phyloP scores from a whole-genome alignment of 257 asterid species.

The Primulina huaijiensis region DNA sequence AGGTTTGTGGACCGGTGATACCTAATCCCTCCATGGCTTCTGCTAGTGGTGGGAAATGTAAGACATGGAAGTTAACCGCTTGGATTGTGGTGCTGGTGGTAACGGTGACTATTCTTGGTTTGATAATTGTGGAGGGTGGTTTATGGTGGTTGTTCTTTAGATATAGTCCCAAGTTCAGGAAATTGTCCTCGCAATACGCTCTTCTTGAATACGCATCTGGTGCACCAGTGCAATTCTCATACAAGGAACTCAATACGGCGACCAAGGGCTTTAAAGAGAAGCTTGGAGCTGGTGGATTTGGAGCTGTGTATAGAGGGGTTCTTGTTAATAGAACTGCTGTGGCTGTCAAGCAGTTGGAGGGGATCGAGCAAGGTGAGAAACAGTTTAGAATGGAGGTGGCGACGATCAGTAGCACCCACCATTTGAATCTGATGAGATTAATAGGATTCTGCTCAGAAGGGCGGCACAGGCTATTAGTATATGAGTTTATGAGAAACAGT shows the following conservation, averaged over 20 bases:
- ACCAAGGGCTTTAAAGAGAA: slow-evolving; percentile 78
- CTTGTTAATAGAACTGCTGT: slow-evolving; percentile 59
- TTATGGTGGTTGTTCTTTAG: slow-evolving; percentile 76
- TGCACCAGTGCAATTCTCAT: slow-evolving; percentile 80
- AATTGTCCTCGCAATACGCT: slow-evolving; percentile 55
- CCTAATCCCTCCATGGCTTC: slow-evolving; percentile 44
- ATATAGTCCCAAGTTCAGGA: slow-evolving; percentile 54
- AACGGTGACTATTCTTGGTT: slow-evolving; percentile 43
- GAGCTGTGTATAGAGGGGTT: slow-evolving; percentile 69
- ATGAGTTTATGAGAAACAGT: slow-evolving; percentile 76
- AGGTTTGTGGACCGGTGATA: slow-evolving; percentile 55
- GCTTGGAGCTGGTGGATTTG: slow-evolving; percentile 92
- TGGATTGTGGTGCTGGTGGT: slow-evolving; percentile 70
- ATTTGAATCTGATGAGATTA: slow-evolving; percentile 77
- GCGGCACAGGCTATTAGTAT: slow-evolving; percentile 62
- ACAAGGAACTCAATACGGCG: slow-evolving; percentile 63
- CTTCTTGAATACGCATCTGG: slow-evolving; percentile 94
- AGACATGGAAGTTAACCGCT: slow-evolving; percentile 44
- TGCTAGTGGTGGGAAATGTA: slow-evolving; percentile 19
- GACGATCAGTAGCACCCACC: slow-evolving; percentile 86
- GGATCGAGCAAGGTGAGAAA: slow-evolving; percentile 86
- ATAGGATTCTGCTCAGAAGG: slow-evolving; percentile 91
- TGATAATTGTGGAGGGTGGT: slow-evolving; percentile 52
- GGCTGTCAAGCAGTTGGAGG: slow-evolving; percentile 72
- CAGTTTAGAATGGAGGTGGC: slow-evolving; percentile 91